A percentile compares a stretch with the other conserved stretches of the same genome.
phyloP scores from a whole-genome alignment of 805 yeast species.

The Lachancea sp. region DNA sequence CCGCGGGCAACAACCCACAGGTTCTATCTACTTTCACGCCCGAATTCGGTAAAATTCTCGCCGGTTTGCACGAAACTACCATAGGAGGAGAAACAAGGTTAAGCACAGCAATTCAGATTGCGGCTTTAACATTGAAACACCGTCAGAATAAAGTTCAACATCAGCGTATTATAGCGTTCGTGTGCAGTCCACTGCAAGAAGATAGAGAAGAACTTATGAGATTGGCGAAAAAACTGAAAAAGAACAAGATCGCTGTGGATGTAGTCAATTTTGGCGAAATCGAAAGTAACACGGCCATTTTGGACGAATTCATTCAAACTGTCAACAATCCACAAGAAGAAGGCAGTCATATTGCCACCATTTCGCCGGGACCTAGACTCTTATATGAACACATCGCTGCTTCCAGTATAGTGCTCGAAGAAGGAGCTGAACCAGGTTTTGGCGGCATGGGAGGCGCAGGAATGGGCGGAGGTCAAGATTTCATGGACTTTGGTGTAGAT shows the following conservation, averaged over 20 bases:
- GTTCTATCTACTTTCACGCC: constrained; percentile 85
- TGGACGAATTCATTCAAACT: constrained; percentile 69
- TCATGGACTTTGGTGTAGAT: constrained; percentile 67
- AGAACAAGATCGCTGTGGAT: constrained; percentile 86
- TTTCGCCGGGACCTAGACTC: constrained; percentile 82
- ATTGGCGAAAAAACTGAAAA: constrained; percentile 87
- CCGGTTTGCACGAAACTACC: constrained; percentile 75
- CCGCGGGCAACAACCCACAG: constrained; percentile 79
- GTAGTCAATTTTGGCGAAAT: constrained; percentile 91
- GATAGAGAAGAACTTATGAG: constrained; percentile 72
- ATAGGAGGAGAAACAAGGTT: constrained; percentile 66
- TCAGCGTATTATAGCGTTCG: constrained; percentile 84
- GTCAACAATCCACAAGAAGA: constrained; percentile 61
- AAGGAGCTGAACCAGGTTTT: constrained; percentile 34
- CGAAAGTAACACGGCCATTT: constrained; percentile 61
- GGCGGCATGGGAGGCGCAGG: constrained; percentile 36
- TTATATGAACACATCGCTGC: constrained; percentile 75
- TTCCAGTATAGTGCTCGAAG: constrained; percentile 68
- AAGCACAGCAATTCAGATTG: constrained; percentile 84
- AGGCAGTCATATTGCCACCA: constrained; percentile 73
- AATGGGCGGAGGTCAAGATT: constrained; percentile 39
- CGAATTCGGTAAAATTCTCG: constrained; percentile 77
- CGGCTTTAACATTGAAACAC: constrained; percentile 87
- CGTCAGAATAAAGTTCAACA: constrained; percentile 90
- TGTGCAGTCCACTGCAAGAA: constrained; percentile 68